Percentiles rank a stretch among this genome's conserved stretches.
These are phyloP conservation scores for Prunus dulcis DNA, from an alignment of 306 rosid genomes.

Conservation along the genomic window DNA sequence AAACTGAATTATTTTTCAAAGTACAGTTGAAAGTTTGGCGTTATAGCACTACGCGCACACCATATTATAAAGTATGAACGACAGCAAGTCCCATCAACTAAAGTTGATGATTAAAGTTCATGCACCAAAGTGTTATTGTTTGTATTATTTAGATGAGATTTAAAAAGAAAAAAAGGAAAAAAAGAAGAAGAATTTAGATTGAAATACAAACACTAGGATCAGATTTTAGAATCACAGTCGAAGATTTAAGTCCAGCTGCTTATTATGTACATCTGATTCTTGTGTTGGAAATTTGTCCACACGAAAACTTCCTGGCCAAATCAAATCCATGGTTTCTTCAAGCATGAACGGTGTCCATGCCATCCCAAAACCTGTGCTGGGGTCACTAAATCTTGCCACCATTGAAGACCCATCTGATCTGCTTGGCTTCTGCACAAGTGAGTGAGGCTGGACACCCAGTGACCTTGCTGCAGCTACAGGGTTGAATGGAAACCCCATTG, in stretches of 20 bases:
- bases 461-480: slow-evolving; percentile 31
- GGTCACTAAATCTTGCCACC: slow-evolving; percentile 39
- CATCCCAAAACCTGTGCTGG: slow-evolving; percentile 24
- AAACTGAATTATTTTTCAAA: background rate
- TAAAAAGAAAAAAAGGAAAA: background rate
- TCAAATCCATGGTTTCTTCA: slow-evolving; percentile 41
- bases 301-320: slow-evolving; percentile 70
- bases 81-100: background rate
- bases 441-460: slow-evolving; percentile 59
- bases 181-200: slow-evolving; percentile 11
- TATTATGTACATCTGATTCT: slow-evolving; percentile 24
- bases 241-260: slow-evolving; percentile 58
- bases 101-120: background rate
- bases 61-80: background rate
- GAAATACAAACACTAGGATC: background rate
- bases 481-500: slow-evolving; percentile 38
- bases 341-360: slow-evolving; percentile 43
- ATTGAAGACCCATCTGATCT: slow-evolving; percentile 31
- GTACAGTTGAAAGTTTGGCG: background rate
- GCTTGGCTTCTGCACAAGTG: slow-evolving; percentile 47
- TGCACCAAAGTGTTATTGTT: background rate
- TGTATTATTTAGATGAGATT: background rate
- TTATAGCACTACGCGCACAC: background rate
- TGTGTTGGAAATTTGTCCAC: slow-evolving; percentile 27
- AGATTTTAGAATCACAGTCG: slow-evolving; percentile 36